These are phyloP conservation scores for Zostera marina DNA, from an alignment of 116 monocot genomes.

Conservation along the genomic window DNA sequence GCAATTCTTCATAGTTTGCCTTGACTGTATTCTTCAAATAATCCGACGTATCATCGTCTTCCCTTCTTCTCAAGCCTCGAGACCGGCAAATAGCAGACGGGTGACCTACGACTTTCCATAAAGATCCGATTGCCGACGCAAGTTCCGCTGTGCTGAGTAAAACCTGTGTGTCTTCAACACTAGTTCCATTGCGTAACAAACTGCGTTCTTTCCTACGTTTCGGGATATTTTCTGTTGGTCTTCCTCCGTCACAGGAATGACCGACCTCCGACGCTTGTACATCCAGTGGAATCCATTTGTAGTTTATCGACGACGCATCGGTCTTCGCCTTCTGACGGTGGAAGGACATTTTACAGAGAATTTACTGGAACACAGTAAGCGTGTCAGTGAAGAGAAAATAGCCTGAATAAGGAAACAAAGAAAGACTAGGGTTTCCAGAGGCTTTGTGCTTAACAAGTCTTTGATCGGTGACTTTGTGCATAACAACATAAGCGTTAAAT, in stretches of 20 bases:
- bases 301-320: not conserved
- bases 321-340: not conserved
- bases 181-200: not conserved
- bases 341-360: not conserved
- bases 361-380: not conserved
- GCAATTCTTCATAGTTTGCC: not conserved
- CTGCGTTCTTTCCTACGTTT: not conserved
- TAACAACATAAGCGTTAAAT: too few relatives aligned
- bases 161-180: not conserved
- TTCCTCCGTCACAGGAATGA: not conserved
- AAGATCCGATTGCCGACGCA: not conserved
- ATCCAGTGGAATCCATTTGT: not conserved
- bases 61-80: not conserved
- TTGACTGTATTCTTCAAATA: not conserved
- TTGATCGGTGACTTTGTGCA: too few relatives aligned
- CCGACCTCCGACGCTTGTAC: not conserved
- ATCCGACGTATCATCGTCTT: not conserved
- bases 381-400: too few relatives aligned
- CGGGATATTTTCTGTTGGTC: not conserved
- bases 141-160: not conserved
- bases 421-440: too few relatives aligned
- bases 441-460: too few relatives aligned
- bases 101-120: not conserved
- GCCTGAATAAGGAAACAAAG: too few relatives aligned
- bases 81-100: not conserved